Percentiles rank a stretch among this genome's conserved stretches.
Conservation (phyloP, 1,284 basidiomycete species). For the Pyrrhoderma noxium region DNA sequence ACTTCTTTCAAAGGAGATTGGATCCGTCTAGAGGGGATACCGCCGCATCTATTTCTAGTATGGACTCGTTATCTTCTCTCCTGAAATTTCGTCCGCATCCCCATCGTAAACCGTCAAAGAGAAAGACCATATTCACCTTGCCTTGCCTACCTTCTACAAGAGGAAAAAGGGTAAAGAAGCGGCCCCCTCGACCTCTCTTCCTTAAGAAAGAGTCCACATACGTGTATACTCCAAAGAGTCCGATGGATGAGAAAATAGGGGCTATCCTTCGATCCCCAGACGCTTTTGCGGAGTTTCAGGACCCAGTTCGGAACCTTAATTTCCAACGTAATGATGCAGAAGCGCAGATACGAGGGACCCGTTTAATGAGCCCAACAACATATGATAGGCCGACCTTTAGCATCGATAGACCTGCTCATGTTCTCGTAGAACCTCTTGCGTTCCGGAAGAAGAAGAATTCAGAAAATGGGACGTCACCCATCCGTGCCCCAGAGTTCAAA, state of each 20-base stretch:
- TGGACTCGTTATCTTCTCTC: constrained; percentile 1
- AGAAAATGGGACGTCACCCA: neutral
- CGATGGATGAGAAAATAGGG: constrained; percentile 10
- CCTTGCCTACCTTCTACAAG: constrained; percentile 3
- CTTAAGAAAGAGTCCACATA: neutral
- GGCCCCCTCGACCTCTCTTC: neutral
- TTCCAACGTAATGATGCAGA: constrained; percentile 6
- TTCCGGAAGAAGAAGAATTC: neutral
- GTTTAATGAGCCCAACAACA: neutral
- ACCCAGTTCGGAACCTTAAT: constrained; percentile 4
- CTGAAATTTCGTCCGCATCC: neutral
- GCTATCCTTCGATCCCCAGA: constrained; percentile 11
- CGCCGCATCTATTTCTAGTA: neutral
- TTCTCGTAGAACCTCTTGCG: constrained; percentile 1
- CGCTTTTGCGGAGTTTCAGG: constrained; percentile 11
- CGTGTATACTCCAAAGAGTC: neutral
- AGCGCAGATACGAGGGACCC: constrained; percentile 5
- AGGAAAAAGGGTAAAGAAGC: neutral
- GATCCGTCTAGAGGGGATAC: neutral
- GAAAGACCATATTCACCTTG: neutral
- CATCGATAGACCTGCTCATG: neutral
- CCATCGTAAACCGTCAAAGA: neutral
- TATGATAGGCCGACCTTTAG: neutral
- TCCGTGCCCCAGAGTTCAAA: too few species aligned
- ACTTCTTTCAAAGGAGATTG: neutral